Base-by-base conservation (phyloP, 768 basidiomycete species). In the Mycena leptocephala region DNA sequence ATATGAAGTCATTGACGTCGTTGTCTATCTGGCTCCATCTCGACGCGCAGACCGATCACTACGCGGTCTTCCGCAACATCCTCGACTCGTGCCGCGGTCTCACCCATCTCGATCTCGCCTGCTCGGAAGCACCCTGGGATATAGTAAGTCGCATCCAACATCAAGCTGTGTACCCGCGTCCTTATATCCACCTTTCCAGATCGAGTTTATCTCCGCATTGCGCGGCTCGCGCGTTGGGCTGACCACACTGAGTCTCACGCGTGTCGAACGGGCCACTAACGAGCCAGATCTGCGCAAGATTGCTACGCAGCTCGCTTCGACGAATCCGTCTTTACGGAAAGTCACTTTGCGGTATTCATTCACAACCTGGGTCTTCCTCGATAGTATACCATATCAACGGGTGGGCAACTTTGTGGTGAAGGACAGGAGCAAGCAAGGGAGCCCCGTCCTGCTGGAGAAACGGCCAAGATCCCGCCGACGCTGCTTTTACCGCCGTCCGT, bases 21-120 rank as follows among this genome's bases (percentile, higher is more conserved):
- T 33, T 78, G 55, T 78, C 74, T 39, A 76, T 78, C 51, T 78
- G 77, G 77, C 63, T 78, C 1, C 77, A 78, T 56, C 77, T 78
- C 51, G 77, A 78, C n/a, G 51, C 74, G 20, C 71, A 76, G 46
- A 51, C 35, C 46, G 77, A 78, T 61, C 77, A 76, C 77, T 78
- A 78, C 39, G 74, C 66, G 2, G 67, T 66, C 4, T 78, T 78
- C 61, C 74, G 71, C 2, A 75, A 58, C 28, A 55, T 78, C n/a
- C 33, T 78, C 22, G 70, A 75, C 48, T 75, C 77, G 26, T 75
- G 77, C 43, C 69, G 74, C 14, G 56, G 58, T 2, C 70, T 78
- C 7, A 63, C 18, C 1, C 70, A 75, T 65, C 77, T 78, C 33
- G 77, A 78, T 56, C 46, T 78, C 61, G 69, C 77, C 16, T 78